phyloP scores from a whole-genome alignment of 352 stramenopile genomes.

The Phytophthora ohioensis region DNA sequence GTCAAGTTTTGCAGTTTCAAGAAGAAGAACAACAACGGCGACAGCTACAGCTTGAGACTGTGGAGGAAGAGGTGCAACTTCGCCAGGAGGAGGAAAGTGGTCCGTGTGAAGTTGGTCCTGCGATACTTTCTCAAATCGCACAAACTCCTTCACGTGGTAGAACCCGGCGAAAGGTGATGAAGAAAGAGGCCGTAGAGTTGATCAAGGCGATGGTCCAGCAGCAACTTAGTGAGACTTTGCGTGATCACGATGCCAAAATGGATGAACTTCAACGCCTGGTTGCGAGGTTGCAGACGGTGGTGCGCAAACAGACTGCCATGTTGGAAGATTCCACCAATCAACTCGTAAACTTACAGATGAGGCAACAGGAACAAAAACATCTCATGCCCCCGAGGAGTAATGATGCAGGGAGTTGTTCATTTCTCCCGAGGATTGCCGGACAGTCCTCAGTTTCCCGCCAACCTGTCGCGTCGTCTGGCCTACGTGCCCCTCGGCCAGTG shows the following conservation, averaged over 20 bases:
- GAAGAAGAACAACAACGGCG: slow-evolving; percentile 13
- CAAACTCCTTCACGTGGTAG: slow-evolving; percentile 15
- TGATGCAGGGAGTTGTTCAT: neutral
- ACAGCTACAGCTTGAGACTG: slow-evolving; percentile 18
- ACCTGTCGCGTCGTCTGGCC: slow-evolving; percentile 30
- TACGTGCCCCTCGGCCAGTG: slow-evolving; percentile 32
- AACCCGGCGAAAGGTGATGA: slow-evolving; percentile 55
- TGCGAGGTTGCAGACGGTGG: slow-evolving; percentile 49
- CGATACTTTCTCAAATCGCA: neutral
- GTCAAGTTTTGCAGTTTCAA: slow-evolving; percentile 8
- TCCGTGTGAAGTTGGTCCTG: neutral
- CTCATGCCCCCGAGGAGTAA: slow-evolving; percentile 10
- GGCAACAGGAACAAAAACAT: slow-evolving; percentile 15
- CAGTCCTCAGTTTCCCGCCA: slow-evolving; percentile 19
- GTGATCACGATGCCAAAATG: slow-evolving; percentile 51
- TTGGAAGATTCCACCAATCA: slow-evolving; percentile 42
- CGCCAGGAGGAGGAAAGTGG: slow-evolving; percentile 6
- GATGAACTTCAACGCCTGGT: slow-evolving; percentile 54
- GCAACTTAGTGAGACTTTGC: slow-evolving; percentile 48
- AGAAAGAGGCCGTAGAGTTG: slow-evolving; percentile 53
- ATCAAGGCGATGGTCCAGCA: slow-evolving; percentile 53
- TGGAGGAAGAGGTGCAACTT: slow-evolving; percentile 21
- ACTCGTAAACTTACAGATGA: slow-evolving; percentile 25
- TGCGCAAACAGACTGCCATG: slow-evolving; percentile 52
- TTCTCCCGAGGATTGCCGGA: slow-evolving; percentile 24